Evolutionary conservation across 208 protist species (phyloP), one percentile per base, ranked within the genome.

Genomic region (Leishmania lainsoni): DNA sequence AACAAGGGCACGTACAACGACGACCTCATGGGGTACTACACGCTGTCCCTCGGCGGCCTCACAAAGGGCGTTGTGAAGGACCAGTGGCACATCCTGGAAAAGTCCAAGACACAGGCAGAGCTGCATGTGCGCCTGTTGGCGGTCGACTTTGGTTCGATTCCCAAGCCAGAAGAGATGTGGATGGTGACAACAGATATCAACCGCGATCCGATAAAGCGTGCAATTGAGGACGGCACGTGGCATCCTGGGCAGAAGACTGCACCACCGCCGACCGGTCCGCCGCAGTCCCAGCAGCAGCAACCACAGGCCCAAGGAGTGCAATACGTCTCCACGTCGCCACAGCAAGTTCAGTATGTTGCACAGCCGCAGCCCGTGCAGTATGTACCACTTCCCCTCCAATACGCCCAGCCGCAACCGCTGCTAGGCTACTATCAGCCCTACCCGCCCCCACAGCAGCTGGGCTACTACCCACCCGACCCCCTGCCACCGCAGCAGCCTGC

Each of bases 61-160:
- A 91, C 81, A 5, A 86, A 82, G 54, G 92, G 92, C 32, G 79
- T 95, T 61, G 91, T 96, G 69, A 73, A 86, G 69, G 94, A 96
- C 72, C 42, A 79, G 65, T 97, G 92, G 91, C 88, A 88, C 83
- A 79, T 94, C 5, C 84, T 97, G 5, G 66, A 84, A 1, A 83
- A 91, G 70, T 89, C 85, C 70, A 92, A 92, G 72, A 90, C 86
- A 56, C 9, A 84, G 75, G 86, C 91, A 35, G 91, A 96, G 81
- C 49, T 97, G 70, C 91, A 86, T 75, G 16, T 97, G 20, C 92
- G 92, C 56, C 20, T 94, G 14, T 71, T 96, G 20, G 92, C 94
- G 2, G 80, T 91, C 48, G 92, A 95, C 83, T 96, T 97, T 84
- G 92, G 92, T 14, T 76, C 49, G 17, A n/a, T 59, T 1, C 85